Conservation (phyloP, 208 protist species). For the Leishmania major region DNA sequence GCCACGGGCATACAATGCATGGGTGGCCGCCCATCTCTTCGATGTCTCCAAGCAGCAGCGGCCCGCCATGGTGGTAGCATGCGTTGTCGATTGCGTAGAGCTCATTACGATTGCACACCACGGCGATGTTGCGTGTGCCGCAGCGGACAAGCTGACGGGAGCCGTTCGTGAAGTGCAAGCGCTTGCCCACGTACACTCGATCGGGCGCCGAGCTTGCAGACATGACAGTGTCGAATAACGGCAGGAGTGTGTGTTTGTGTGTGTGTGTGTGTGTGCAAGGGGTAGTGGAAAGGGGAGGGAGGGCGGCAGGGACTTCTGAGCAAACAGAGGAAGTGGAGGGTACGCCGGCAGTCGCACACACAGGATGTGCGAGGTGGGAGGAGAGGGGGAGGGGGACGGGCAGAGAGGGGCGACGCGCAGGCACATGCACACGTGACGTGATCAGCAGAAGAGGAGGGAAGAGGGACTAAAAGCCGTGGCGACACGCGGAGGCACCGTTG, state of each 20-base stretch:
- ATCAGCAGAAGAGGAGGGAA: not conserved
- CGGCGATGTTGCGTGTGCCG: constrained; percentile 82
- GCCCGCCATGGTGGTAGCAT: constrained; percentile 92
- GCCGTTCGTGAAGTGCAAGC: constrained; percentile 42
- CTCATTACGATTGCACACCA: constrained; percentile 57
- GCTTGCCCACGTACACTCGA: constrained; percentile 38
- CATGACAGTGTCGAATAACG: not conserved
- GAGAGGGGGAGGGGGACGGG: not conserved
- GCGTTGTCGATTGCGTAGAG: constrained; percentile 93
- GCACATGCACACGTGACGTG: not conserved
- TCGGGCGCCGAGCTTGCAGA: not conserved
- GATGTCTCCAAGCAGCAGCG: constrained; percentile 89
- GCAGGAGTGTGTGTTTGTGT: not conserved
- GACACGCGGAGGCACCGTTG: not conserved
- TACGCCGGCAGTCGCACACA: not conserved
- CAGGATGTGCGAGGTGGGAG: not conserved
- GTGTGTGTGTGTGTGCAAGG: constrained; percentile 1
- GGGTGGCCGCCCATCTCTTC: constrained; percentile 89
- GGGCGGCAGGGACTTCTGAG: constrained; percentile 10
- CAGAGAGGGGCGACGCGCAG: too few relatives aligned
- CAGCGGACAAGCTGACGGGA: constrained; percentile 76
- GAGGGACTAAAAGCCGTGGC: not conserved
- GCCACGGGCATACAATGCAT: constrained; percentile 92
- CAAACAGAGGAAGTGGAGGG: not conserved
- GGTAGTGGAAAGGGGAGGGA: not conserved